Conservation (phyloP, 2,329 filamentous ascomycete genomes). For the Penicillium sclerotigenum region DNA sequence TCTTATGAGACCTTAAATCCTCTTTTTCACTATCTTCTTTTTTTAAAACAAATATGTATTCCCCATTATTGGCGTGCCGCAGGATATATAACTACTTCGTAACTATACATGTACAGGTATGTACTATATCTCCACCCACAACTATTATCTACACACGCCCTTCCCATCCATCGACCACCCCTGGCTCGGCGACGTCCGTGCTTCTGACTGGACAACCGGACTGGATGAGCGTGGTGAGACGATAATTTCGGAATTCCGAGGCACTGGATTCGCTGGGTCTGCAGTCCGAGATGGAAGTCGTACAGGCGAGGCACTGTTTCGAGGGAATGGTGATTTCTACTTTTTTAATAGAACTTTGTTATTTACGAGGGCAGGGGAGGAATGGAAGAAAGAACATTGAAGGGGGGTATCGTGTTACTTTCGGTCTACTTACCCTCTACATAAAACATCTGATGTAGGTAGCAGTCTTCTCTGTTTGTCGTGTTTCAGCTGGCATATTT, state of each 20-base stretch:
- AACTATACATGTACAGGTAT: background rate
- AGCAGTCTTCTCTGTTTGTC: background rate
- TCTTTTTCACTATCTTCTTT: too few species aligned
- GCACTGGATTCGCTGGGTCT: constrained; percentile 12
- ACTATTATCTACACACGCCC: background rate
- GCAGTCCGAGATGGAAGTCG: constrained; percentile 7
- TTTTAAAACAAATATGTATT: too few species aligned
- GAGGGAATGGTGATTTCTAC: background rate
- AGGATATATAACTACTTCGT: too few species aligned
- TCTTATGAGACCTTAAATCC: too few species aligned
- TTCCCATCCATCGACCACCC: background rate
- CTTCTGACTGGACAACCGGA: constrained; percentile 1
- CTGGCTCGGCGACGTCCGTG: background rate
- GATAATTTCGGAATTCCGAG: constrained; percentile 15
- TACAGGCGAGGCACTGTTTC: constrained; percentile 9
- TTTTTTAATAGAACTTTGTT: background rate
- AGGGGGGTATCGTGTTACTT: background rate
- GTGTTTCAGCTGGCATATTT: constrained; percentile 5
- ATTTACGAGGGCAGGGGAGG: background rate
- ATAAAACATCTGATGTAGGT: background rate
- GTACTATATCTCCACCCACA: background rate
- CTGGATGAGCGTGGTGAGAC: constrained; percentile 10
- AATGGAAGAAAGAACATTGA: background rate
- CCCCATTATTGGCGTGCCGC: too few species aligned
- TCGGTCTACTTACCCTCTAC: background rate